These are phyloP conservation scores for Bryum argenteum DNA, from an alignment of 225 moss, liverwort and hornwort genomes.

Conservation along the genomic window DNA sequence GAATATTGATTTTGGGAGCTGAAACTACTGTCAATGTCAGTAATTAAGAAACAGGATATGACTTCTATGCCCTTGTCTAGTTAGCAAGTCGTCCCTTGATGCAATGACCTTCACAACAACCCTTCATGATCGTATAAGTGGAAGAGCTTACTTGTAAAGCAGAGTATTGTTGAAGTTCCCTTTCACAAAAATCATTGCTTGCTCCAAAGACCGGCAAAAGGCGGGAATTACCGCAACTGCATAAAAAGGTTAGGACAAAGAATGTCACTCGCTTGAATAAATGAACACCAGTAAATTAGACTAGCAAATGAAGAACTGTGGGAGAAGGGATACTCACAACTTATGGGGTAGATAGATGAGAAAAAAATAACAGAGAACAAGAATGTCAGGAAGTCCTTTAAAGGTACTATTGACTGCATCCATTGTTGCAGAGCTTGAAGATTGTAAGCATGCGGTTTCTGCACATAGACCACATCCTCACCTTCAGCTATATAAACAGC, in stretches of 20 bases:
- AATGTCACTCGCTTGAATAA: not conserved
- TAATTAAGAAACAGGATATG: not conserved
- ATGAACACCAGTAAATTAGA: constrained; percentile 21
- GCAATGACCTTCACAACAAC: not conserved
- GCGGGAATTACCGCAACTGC: constrained; percentile 91
- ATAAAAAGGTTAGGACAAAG: not conserved
- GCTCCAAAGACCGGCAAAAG: constrained; percentile 81
- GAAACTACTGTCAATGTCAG: constrained; percentile 11
- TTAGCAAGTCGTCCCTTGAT: not conserved
- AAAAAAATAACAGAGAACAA: constrained; percentile 81
- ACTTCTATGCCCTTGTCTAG: not conserved
- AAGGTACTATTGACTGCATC: constrained; percentile 77
- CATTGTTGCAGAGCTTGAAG: constrained; percentile 75
- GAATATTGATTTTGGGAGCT: constrained; percentile 15
- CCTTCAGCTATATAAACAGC: constrained; percentile 15
- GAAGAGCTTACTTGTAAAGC: constrained; percentile 71
- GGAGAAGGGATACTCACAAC: constrained; percentile 59
- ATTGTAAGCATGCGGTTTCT: constrained; percentile 86
- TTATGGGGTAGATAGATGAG: constrained; percentile 71
- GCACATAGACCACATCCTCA: constrained; percentile 27
- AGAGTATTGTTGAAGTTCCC: constrained; percentile 70
- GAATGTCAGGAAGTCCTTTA: constrained; percentile 75
- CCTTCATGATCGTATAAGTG: constrained; percentile 4
- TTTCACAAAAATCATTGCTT: constrained; percentile 65
- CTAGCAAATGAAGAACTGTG: not conserved